These are phyloP conservation scores for Colletotrichum coccodes DNA, from an alignment of 2,329 filamentous ascomycete species.

Conservation along the genomic window DNA sequence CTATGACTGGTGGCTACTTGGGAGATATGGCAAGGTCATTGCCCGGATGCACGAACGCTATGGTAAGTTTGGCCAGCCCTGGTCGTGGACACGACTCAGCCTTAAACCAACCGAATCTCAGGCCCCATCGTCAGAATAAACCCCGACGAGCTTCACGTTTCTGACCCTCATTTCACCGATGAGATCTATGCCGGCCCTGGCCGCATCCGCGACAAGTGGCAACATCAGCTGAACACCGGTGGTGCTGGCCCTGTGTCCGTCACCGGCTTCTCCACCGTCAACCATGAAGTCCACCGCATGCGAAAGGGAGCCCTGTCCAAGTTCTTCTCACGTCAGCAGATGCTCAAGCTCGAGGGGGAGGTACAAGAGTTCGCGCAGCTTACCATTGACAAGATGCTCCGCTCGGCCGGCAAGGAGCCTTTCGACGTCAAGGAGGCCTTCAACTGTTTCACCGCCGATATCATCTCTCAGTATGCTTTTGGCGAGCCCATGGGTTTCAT, in stretches of 20 bases:
- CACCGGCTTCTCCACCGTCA: constrained; percentile 37
- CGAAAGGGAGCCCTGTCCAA: constrained; percentile 42
- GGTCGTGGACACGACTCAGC: not conserved
- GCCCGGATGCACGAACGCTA: constrained; percentile 27
- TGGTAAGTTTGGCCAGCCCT: constrained; percentile 3
- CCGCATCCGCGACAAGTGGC: constrained; percentile 33
- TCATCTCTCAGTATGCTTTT: constrained; percentile 50
- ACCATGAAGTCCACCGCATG: constrained; percentile 45
- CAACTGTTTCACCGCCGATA: constrained; percentile 51
- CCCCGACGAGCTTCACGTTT: constrained; percentile 50
- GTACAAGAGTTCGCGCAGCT: constrained; percentile 28
- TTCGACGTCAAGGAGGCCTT: constrained; percentile 48
- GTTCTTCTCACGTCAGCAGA: constrained; percentile 45
- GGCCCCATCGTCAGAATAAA: constrained; percentile 51
- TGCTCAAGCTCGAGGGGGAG: constrained; percentile 28
- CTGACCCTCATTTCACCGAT: constrained; percentile 46
- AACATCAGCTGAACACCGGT: constrained; percentile 39
- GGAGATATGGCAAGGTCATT: constrained; percentile 29
- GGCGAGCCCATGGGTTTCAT: constrained; percentile 45
- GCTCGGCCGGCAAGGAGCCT: constrained; percentile 32
- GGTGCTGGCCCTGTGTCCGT: constrained; percentile 35
- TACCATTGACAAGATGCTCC: constrained; percentile 35
- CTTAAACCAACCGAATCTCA: constrained; percentile 23
- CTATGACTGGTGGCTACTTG: constrained; percentile 24
- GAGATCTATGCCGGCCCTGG: constrained; percentile 45